These are phyloP conservation scores for Corrigiola litoralis DNA, from an alignment of 179 eudicot species.

Conservation along the genomic window DNA sequence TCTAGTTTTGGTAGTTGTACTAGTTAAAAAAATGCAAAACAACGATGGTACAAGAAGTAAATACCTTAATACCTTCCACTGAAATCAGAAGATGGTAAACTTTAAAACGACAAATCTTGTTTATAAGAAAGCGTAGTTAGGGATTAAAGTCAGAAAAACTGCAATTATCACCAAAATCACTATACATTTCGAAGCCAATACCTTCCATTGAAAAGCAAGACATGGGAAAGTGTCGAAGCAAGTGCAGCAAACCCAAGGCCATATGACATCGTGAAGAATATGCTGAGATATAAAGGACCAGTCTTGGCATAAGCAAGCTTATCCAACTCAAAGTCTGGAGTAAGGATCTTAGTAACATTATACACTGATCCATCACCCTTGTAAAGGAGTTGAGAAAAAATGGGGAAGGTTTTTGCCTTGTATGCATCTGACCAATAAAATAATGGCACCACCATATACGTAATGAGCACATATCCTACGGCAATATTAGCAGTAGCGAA, in stretches of 20 bases:
- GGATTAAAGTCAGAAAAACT: too few relatives aligned
- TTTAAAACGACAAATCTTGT: too few relatives aligned
- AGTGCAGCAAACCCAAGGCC: slow-evolving; percentile 72
- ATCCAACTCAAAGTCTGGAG: slow-evolving; percentile 44
- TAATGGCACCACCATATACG: slow-evolving; percentile 52
- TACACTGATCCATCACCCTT: slow-evolving; percentile 42
- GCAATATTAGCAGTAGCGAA: slow-evolving; percentile 76
- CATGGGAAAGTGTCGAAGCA: slow-evolving; percentile 57
- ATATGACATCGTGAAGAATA: slow-evolving; percentile 66
- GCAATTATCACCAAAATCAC: too few relatives aligned
- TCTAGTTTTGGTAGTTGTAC: too few relatives aligned
- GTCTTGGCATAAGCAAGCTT: slow-evolving; percentile 35
- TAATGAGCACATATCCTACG: slow-evolving; percentile 40
- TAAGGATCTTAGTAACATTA: slow-evolving; percentile 35
- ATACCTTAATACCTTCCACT: too few relatives aligned
- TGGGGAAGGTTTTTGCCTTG: slow-evolving; percentile 58
- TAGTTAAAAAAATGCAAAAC: too few relatives aligned
- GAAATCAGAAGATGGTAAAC: too few relatives aligned
- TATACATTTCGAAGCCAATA: slow-evolving; percentile 16
- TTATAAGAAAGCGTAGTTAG: too few relatives aligned
- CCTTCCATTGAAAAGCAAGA: slow-evolving; percentile 60
- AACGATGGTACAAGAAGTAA: too few relatives aligned
- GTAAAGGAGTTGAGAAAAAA: slow-evolving; percentile 48
- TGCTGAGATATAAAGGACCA: slow-evolving; percentile 54
- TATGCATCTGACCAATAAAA: slow-evolving; percentile 44